A percentile compares a stretch with the other conserved stretches of the same genome.
These are phyloP conservation scores for Yamadazyma friedrichii DNA, from an alignment of 1,139 yeast species.

Conservation along the genomic window DNA sequence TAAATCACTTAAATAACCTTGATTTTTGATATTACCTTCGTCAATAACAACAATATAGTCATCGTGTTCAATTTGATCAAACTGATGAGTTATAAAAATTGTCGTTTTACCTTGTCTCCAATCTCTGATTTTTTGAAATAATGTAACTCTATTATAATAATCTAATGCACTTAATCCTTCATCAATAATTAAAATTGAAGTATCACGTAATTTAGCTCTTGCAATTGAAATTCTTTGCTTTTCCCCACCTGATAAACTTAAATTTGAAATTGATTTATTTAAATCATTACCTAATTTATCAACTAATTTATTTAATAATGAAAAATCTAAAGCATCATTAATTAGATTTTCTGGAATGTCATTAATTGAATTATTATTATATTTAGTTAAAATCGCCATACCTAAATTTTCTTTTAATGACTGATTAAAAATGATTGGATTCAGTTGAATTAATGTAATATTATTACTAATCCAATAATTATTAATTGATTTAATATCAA, in stretches of 20 bases:
- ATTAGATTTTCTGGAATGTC: slow-evolving; percentile 27
- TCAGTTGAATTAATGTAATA: slow-evolving; percentile 73
- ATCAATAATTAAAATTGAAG: slow-evolving; percentile 77
- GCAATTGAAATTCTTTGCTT: slow-evolving; percentile 81
- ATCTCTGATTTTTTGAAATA: slow-evolving; percentile 48
- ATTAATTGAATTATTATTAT: slow-evolving; percentile 19
- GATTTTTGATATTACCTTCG: slow-evolving; percentile 51
- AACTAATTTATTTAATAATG: slow-evolving; percentile 50
- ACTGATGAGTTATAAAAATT: slow-evolving; percentile 77
- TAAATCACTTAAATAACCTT: slow-evolving; percentile 15
- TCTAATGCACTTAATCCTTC: slow-evolving; percentile 87
- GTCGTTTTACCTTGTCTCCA: slow-evolving; percentile 77
- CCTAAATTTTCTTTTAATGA: slow-evolving; percentile 63
- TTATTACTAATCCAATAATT: slow-evolving; percentile 57
- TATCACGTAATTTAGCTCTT: slow-evolving; percentile 68
- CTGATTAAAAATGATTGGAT: slow-evolving; percentile 61
- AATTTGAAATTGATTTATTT: slow-evolving; percentile 48
- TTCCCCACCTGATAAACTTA: slow-evolving; percentile 88
- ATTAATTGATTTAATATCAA: slow-evolving; percentile 41
- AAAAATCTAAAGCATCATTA: slow-evolving; percentile 49
- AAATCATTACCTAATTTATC: slow-evolving; percentile 48
- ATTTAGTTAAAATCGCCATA: slow-evolving; percentile 35
- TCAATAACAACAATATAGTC: slow-evolving; percentile 61
- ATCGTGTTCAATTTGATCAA: slow-evolving; percentile 48
- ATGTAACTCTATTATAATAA: slow-evolving; percentile 35